Conservation (phyloP, 2,329 filamentous ascomycete genomes). For the Sarocladium strictum region DNA sequence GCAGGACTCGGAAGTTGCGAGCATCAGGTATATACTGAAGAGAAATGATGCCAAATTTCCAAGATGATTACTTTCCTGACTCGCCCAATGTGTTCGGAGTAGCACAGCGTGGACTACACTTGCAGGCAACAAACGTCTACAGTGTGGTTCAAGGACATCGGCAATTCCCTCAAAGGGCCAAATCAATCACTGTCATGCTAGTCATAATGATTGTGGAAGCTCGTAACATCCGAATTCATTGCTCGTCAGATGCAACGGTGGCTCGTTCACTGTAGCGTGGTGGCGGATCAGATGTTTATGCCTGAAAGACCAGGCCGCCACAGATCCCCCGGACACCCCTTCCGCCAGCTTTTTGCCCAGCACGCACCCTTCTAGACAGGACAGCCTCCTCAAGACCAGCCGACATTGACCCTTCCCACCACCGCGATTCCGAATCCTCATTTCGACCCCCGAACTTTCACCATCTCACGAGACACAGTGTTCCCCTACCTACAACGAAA, state of each 20-base stretch:
- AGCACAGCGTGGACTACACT: too few species aligned
- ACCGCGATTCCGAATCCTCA: neutral
- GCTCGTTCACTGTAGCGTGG: neutral
- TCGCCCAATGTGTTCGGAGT: too few species aligned
- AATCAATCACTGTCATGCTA: too few species aligned
- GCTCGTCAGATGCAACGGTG: neutral
- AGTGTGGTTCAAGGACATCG: too few species aligned
- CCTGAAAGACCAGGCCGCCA: conserved; percentile 11
- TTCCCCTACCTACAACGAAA: too few species aligned
- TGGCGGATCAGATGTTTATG: conserved; percentile 6
- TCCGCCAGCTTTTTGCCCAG: conserved; percentile 4
- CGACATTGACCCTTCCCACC: conserved; percentile 2
- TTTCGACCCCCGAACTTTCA: neutral
- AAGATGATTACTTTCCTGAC: neutral
- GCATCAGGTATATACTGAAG: neutral
- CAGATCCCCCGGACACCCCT: neutral
- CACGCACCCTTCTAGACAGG: neutral
- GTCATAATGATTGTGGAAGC: too few species aligned
- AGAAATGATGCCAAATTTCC: conserved; percentile 2
- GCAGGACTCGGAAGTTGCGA: conserved; percentile 5
- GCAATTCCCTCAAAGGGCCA: too few species aligned
- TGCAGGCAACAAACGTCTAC: too few species aligned
- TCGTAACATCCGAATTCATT: too few species aligned
- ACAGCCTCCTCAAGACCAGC: neutral
- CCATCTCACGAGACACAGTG: too few species aligned